Conservation (phyloP, 176 grass and related monocot genomes). For the Pharus latifolius region DNA sequence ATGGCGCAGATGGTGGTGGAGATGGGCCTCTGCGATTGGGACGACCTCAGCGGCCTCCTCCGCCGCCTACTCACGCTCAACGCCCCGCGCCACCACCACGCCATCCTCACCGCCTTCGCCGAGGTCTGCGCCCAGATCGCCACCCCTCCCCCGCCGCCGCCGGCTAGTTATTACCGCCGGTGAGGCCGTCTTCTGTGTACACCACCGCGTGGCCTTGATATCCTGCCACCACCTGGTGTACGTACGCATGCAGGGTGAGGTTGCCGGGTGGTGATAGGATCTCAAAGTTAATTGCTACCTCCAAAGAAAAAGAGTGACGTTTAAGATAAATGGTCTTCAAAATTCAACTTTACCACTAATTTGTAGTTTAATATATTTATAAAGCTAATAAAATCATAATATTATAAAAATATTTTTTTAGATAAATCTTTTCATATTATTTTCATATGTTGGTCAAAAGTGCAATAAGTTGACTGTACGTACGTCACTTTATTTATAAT, state of each 20-base stretch:
- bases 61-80: constrained; percentile 83
- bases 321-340: no score
- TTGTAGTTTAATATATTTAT: no score
- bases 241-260: not conserved
- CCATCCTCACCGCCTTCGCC: constrained; percentile 88
- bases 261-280: constrained; percentile 46
- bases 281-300: not conserved
- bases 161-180: not conserved
- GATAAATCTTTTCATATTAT: no score
- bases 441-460: no score
- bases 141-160: not conserved
- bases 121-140: constrained; percentile 67
- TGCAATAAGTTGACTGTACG: no score
- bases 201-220: constrained; percentile 36
- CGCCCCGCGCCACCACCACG: constrained; percentile 77
- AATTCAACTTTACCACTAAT: no score
- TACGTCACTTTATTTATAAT: no score
- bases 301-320: no score
- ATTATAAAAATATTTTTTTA: no score
- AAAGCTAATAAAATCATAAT: no score
- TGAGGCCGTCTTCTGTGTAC: not conserved
- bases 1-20: constrained; percentile 95
- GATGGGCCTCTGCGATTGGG: constrained; percentile 84
- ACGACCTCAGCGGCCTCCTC: constrained; percentile 75
- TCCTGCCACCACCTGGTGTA: constrained; percentile 39